A percentile compares a stretch with the other conserved stretches of the same genome.
Evolutionary conservation across 2,329 filamentous ascomycete genomes (phyloP).

Genomic region (Myriosclerotinia duriaeana): DNA sequence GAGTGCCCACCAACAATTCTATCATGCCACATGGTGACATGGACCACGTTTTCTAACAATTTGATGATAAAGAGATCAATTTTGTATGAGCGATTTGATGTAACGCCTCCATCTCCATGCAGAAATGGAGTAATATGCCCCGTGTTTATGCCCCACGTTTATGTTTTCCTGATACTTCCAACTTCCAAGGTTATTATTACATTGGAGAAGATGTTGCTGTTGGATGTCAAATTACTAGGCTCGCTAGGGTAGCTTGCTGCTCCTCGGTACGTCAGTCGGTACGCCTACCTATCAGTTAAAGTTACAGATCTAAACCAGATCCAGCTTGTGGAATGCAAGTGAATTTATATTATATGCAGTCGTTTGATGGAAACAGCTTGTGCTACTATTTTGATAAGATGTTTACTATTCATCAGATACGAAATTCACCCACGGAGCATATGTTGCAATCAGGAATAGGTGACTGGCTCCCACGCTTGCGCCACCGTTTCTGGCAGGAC

Average conservation of each 20-base stretch:
- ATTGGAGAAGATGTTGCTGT: not conserved
- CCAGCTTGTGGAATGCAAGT: conserved; percentile 9
- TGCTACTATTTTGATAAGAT: not conserved
- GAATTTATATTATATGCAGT: not conserved
- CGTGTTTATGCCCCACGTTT: too few relatives aligned
- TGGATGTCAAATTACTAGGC: not conserved
- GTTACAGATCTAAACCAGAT: not conserved
- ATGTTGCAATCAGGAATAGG: not conserved
- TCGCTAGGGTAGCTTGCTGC: too few relatives aligned
- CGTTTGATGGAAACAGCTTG: conserved; percentile 5
- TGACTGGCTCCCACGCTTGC: not conserved
- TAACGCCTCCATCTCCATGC: not conserved
- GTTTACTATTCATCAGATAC: not conserved
- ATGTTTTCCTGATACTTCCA: not conserved
- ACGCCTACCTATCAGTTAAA: too few relatives aligned
- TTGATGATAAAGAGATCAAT: not conserved
- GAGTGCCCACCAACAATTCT: not conserved
- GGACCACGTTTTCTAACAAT: not conserved
- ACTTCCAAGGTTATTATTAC: not conserved
- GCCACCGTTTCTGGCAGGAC: not conserved
- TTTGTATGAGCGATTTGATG: conserved; percentile 21
- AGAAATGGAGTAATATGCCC: not conserved
- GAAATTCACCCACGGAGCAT: conserved; percentile 8
- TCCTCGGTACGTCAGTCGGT: too few relatives aligned
- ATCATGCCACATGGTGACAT: not conserved